A percentile compares a stretch with the other conserved stretches of the same genome.
These are phyloP conservation scores for Exophiala lecanii-corni DNA, from an alignment of 2,329 filamentous ascomycete species.

Conservation along the genomic window DNA sequence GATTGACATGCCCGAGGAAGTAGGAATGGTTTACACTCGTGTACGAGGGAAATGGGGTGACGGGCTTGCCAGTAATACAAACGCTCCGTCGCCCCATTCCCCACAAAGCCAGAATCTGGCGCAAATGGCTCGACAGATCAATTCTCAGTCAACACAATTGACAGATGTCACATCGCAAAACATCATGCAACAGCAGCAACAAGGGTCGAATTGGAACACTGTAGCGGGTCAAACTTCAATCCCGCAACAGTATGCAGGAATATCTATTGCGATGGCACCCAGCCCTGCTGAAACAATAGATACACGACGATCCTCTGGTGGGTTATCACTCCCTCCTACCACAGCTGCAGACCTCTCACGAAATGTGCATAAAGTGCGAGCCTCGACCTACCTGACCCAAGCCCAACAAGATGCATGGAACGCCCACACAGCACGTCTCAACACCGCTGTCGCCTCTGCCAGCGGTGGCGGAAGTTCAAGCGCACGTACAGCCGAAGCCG, in stretches of 20 bases:
- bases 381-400: constrained; percentile 26
- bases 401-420: constrained; percentile 35
- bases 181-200: constrained; percentile 21
- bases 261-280: constrained; percentile 15
- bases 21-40: constrained; percentile 66
- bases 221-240: constrained; percentile 15
- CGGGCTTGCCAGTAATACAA: constrained; percentile 43
- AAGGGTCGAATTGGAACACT: neutral
- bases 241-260: constrained; percentile 9
- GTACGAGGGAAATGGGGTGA: constrained; percentile 74
- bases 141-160: constrained; percentile 12
- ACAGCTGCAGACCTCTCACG: constrained; percentile 27
- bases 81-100: constrained; percentile 46
- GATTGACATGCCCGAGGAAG: constrained; percentile 80
- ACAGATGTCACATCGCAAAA: constrained; percentile 23
- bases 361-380: constrained; percentile 11
- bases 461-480: constrained; percentile 25
- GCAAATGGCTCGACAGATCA: constrained; percentile 24
- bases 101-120: constrained; percentile 32
- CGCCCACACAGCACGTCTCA: constrained; percentile 26
- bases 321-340: constrained; percentile 26
- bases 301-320: constrained; percentile 21
- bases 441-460: constrained; percentile 12
- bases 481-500: constrained; percentile 42
- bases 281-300: constrained; percentile 18